Conservation (phyloP, 768 basidiomycete genomes). For the Mrakia frigida region DNA sequence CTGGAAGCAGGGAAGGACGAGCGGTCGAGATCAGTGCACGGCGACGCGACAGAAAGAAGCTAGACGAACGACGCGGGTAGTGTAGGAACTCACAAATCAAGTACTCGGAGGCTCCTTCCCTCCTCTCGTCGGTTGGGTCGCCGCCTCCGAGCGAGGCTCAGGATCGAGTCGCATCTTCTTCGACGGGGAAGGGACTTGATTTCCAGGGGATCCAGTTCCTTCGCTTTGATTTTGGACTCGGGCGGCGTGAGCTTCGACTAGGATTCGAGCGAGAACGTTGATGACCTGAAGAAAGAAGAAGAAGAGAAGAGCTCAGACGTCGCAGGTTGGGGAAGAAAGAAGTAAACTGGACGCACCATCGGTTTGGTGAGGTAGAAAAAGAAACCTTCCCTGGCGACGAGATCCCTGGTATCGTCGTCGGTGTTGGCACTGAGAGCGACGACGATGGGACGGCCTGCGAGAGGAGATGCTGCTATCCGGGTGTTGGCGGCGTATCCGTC, state of each 20-base stretch:
- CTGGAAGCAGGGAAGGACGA: too few species aligned
- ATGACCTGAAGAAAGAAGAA: background rate
- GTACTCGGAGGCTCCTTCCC: too few species aligned
- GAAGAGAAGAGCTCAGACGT: background rate
- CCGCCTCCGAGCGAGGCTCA: too few species aligned
- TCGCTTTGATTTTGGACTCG: background rate
- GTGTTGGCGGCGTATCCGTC: conserved; percentile 25
- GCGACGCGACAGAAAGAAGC: too few species aligned
- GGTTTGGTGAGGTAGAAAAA: conserved; percentile 11
- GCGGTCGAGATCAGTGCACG: too few species aligned
- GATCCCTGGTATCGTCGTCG: conserved; percentile 12
- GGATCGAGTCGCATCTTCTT: background rate
- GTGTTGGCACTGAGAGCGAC: conserved; percentile 24
- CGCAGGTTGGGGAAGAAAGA: background rate
- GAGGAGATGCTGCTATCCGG: background rate
- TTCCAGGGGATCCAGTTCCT: background rate
- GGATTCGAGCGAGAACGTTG: conserved; percentile 5
- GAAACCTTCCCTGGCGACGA: conserved; percentile 8
- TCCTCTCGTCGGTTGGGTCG: too few species aligned
- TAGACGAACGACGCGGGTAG: too few species aligned
- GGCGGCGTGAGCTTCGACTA: background rate
- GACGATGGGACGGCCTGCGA: conserved; percentile 1
- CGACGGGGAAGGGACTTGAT: background rate
- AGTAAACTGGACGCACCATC: background rate
- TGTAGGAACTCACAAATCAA: too few species aligned